Percentiles rank a stretch among this genome's conserved stretches.
phyloP scores from a whole-genome alignment of 202 grass and related monocot genomes.

The Bolboschoenoplectus hybrid region DNA sequence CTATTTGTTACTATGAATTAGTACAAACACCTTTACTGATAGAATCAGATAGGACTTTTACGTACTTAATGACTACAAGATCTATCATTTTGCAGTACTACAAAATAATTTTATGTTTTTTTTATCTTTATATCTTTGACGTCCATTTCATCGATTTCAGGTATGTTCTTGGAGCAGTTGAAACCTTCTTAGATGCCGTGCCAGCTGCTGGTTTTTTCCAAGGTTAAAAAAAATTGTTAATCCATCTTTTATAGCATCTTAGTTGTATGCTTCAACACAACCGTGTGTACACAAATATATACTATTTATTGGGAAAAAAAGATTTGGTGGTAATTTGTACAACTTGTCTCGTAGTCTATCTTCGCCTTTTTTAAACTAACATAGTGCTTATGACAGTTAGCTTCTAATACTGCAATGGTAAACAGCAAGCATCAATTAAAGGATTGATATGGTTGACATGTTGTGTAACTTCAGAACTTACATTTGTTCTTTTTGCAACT shows the following conservation, averaged over 20 bases:
- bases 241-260: slow-evolving; percentile 6
- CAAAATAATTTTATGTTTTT: background rate
- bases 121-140: slow-evolving; percentile 5
- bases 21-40: background rate
- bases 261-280: background rate
- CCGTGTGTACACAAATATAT: background rate
- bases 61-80: slow-evolving; percentile 15
- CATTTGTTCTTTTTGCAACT: background rate
- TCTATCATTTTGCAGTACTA: background rate
- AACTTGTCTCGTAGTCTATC: background rate
- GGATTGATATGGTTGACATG: background rate
- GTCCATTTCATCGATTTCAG: slow-evolving; percentile 52
- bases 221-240: slow-evolving; percentile 50
- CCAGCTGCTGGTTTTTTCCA: slow-evolving; percentile 92
- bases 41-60: background rate
- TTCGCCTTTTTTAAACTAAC: slow-evolving; percentile 8
- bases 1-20: background rate
- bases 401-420: background rate
- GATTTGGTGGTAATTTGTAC: background rate
- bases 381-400: background rate
- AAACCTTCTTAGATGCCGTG: slow-evolving; percentile 93
- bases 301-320: slow-evolving; percentile 1
- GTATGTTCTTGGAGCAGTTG: slow-evolving; percentile 99
- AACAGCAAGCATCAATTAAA: background rate
- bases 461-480: background rate